These are phyloP conservation scores for Yamadazyma sp. DNA, from an alignment of 1,139 yeast species.

Conservation along the genomic window DNA sequence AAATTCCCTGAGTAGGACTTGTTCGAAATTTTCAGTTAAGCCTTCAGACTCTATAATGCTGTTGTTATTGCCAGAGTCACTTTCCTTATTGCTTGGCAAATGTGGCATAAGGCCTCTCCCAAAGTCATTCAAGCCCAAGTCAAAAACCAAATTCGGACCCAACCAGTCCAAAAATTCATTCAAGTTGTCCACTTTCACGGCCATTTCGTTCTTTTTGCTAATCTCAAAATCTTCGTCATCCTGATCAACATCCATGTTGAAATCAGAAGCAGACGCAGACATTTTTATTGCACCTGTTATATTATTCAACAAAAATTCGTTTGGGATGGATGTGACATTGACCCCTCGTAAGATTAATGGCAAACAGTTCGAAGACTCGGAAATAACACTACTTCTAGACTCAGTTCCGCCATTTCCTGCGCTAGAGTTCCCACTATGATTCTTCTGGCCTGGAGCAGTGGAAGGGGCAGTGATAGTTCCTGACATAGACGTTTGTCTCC, in stretches of 20 bases:
- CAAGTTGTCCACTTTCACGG: constrained; percentile 26
- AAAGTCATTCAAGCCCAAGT: constrained; percentile 29
- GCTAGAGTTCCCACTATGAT: not conserved
- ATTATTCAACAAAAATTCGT: constrained; percentile 41
- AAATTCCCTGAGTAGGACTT: constrained; percentile 24
- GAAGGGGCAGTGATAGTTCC: not conserved
- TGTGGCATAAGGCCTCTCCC: constrained; percentile 15
- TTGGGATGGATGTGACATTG: constrained; percentile 60
- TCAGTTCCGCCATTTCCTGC: not conserved
- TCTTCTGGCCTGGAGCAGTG: not conserved
- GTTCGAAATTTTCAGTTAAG: constrained; percentile 10
- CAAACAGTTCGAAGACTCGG: constrained; percentile 52
- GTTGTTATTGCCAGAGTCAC: not conserved
- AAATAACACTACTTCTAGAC: constrained; percentile 8
- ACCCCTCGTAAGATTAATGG: constrained; percentile 66
- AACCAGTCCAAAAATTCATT: constrained; percentile 36
- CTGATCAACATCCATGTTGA: constrained; percentile 37
- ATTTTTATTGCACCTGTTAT: constrained; percentile 21
- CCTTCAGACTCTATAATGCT: constrained; percentile 11
- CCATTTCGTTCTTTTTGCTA: constrained; percentile 31
- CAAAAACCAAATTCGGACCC: constrained; percentile 38
- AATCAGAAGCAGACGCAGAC: constrained; percentile 22
- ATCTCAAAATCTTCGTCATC: constrained; percentile 38
- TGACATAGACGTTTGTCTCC: constrained; percentile 10
- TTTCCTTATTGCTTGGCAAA: constrained; percentile 11